Evolutionary conservation across 768 basidiomycete species (phyloP), one percentile per base, ranked within the genome.

Genomic region (Jaapia argillacea): DNA sequence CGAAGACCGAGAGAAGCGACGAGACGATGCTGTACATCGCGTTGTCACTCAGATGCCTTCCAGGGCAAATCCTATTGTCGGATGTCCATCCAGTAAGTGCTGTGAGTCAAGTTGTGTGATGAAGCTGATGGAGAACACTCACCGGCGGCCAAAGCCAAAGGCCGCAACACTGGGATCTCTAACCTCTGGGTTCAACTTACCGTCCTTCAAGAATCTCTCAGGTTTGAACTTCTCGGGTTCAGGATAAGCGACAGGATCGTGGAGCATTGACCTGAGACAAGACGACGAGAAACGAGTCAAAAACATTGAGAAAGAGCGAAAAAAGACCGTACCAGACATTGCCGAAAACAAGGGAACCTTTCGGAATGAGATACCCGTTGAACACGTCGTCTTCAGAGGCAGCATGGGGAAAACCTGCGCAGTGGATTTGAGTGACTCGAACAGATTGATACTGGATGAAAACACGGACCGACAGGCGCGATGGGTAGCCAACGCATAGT

Each of bases 161-260:
- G n/a, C 22, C 5, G 23, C 14, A 6, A 37, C 27, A 6, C 18
- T 37, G 4, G 43, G 33, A 22, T 44, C 43, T 23, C 21, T 23
- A 7, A 36, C 36, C 3, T 39, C 39, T 6, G 25, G 25, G 16
- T 33, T 31, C 3, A 33, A 2, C 13, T 39, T 44, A 38, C 21
- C 37, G 20, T 38, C 37, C 21, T 38, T 21, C 37, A 38, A 21
- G 37, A 38, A 38, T 10, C 37, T 12, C 21, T 38, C 63, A 0
- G 76, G 76, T n/a, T 67, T 61, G 54, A 78, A 78, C 2, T 33
- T 48, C 37, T 68, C 63, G 2, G 76, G 74, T 24, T 71, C 63
- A 0, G 74, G 71, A 49, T 74, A 77, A 1, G 56, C 57, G 4
- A 63, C 55, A 2, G 67, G 66, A 53, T 81, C 70, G 37, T 72